Conservation (phyloP, 2,329 filamentous ascomycete genomes). For the Colletotrichum sp. region DNA sequence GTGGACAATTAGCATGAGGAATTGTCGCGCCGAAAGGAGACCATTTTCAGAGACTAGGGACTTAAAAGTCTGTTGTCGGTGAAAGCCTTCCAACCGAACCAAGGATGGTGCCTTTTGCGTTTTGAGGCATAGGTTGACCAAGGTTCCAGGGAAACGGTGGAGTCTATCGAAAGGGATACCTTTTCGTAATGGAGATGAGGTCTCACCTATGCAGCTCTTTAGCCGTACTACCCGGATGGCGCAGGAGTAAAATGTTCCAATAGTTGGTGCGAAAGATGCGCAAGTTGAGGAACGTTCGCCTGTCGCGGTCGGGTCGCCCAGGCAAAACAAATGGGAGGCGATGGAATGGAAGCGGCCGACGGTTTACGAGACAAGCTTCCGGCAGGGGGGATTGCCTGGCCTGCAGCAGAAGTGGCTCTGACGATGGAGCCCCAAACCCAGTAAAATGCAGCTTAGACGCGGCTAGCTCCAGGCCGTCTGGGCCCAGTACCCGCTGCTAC, state of each 20-base stretch:
- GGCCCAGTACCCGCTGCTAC: conserved; percentile 1
- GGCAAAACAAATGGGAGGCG: conserved; percentile 13
- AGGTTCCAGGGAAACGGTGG: neutral
- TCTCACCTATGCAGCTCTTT: conserved; percentile 7
- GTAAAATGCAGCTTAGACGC: neutral
- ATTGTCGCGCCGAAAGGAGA: neutral
- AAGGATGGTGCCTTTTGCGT: neutral
- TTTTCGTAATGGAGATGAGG: neutral
- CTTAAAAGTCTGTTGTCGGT: neutral
- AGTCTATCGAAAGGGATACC: neutral
- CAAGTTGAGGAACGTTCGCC: neutral
- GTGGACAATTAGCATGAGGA: conserved; percentile 57
- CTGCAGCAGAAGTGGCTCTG: neutral
- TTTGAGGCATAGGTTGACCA: neutral
- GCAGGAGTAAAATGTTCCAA: neutral
- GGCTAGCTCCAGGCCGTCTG: neutral
- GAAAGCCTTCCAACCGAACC: neutral
- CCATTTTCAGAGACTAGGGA: conserved; percentile 18
- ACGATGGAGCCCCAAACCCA: neutral
- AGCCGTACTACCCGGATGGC: neutral
- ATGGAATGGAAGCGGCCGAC: conserved; percentile 17
- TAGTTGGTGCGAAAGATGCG: neutral
- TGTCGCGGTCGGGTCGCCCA: conserved; percentile 13
- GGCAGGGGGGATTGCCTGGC: neutral
- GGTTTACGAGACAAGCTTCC: conserved; percentile 19